A percentile compares a stretch with the other conserved stretches of the same genome.
These are phyloP conservation scores for Yamadazyma sp. DNA, from an alignment of 1,139 yeast species.

Conservation along the genomic window DNA sequence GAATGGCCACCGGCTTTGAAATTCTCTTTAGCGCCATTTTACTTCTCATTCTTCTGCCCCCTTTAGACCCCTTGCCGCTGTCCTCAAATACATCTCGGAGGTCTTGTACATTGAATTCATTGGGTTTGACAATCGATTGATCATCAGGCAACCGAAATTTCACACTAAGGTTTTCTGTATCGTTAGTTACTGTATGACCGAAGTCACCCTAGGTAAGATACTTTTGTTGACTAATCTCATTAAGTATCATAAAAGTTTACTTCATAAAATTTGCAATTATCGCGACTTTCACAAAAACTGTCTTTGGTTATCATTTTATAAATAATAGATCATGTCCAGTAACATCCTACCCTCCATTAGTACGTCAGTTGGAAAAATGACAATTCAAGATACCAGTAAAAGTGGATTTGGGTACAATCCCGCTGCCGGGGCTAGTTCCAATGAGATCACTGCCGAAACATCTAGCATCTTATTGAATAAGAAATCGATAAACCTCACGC, in stretches of 20 bases:
- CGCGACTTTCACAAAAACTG: not conserved
- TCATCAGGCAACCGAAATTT: constrained; percentile 9
- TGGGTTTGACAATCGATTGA: constrained; percentile 14
- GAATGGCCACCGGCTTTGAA: too few relatives aligned
- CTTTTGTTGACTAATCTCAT: constrained; percentile 1
- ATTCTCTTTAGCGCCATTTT: too few relatives aligned
- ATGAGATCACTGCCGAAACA: constrained; percentile 37
- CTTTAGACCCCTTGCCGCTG: not conserved
- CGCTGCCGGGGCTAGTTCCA: constrained; percentile 41
- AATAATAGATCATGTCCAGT: constrained; percentile 23
- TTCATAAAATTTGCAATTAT: constrained; percentile 1
- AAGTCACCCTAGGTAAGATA: not conserved
- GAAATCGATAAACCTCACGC: constrained; percentile 31
- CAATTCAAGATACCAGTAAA: constrained; percentile 33
- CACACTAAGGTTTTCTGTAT: constrained; percentile 2
- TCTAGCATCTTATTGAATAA: constrained; percentile 36
- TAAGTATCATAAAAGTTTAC: too few relatives aligned
- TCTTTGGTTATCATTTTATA: not conserved
- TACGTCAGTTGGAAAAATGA: constrained; percentile 33
- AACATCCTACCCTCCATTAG: constrained; percentile 41
- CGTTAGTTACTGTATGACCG: not conserved
- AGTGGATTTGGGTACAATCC: constrained; percentile 49
- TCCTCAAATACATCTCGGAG: constrained; percentile 15
- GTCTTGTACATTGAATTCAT: constrained; percentile 18
- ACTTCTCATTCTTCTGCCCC: too few relatives aligned